Evolutionary conservation across 2,329 filamentous ascomycete species (phyloP), one percentile per base, ranked within the genome.

Genomic region (Raffaelea arxii): DNA sequence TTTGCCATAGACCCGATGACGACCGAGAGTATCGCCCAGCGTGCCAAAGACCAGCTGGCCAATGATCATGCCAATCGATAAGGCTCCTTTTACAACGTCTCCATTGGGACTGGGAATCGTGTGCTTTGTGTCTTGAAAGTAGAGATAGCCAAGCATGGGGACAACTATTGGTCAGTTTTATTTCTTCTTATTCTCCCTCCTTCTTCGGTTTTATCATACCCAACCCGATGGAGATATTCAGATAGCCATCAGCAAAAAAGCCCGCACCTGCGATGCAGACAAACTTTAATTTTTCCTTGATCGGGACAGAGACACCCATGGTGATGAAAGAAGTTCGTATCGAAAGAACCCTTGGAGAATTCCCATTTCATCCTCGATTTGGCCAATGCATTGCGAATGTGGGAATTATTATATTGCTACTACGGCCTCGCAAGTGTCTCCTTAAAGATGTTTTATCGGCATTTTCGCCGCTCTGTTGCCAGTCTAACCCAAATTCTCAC

Each of bases 1-100:
- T n/a, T 78, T 65, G 22, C 79, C 79, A 58, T 84, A 84, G 74
- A 84, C 82, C 54, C 70, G 74, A 62, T 80, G 78, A 37, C 80
- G 72, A 43, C 80, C 80, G 25, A 82, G 65, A 2, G 71, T 61
- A 61, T 84, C 80, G 22, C 78, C 80, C n/a, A 82, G 62, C 59
- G 67, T 75, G 49, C 80, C 79, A 56, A 84, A 84, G 19, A 69
- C 68, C 27, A 82, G 58, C 57, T 84, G 79, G 25, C 80, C 80
- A 43, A 84, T 65, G 41, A 84, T 77, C 6, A 78, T 81, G 37
- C 80, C 80, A 41, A 71, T 73, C 9, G 75, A 80, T 6, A 79
- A 82, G 5, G 78, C 70, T 37, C 79, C 76, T 56, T 83, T 83
- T 64, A 84, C 77, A 4, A 77, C 77, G 16, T 77, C 82, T 46